A percentile compares a stretch with the other conserved stretches of the same genome.
Conservation (phyloP, 2,329 filamentous ascomycete species). For the Trichoderma asperellum region DNA sequence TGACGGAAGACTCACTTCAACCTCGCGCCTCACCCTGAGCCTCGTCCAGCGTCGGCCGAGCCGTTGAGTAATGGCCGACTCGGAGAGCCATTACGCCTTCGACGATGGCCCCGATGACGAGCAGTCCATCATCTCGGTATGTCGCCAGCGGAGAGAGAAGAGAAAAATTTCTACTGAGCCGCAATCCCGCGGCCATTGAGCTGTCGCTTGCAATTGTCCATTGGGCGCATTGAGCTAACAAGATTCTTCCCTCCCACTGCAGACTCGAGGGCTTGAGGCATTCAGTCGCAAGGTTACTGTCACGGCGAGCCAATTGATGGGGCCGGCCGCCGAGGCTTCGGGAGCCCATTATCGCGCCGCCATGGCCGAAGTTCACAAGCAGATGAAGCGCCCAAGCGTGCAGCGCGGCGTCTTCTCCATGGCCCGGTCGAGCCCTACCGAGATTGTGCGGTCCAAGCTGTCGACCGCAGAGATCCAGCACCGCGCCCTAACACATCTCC, state of each 20-base stretch:
- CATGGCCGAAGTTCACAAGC: constrained; percentile 85
- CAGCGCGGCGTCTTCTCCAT: constrained; percentile 92
- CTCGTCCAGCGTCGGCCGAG: constrained; percentile 22
- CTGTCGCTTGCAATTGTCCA: constrained; percentile 39
- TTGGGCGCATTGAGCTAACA: constrained; percentile 21
- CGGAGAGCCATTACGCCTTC: constrained; percentile 52
- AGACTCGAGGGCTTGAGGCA: constrained; percentile 88
- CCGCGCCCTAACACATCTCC: constrained; percentile 82
- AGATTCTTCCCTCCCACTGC: constrained; percentile 13
- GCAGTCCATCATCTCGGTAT: constrained; percentile 51
- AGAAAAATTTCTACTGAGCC: constrained; percentile 3
- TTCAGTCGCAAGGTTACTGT: constrained; percentile 95
- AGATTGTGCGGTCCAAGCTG: constrained; percentile 88
- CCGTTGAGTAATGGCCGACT: constrained; percentile 46
- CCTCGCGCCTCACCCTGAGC: constrained; percentile 20
- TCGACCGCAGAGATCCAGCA: constrained; percentile 93
- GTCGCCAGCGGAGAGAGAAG: constrained; percentile 22
- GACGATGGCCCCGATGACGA: constrained; percentile 54
- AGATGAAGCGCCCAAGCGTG: constrained; percentile 79
- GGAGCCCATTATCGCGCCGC: constrained; percentile 79
- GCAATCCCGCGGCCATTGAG: constrained; percentile 24
- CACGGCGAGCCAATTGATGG: constrained; percentile 89
- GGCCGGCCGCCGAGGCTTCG: constrained; percentile 58
- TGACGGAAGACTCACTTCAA: constrained; percentile 1
- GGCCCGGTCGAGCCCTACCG: constrained; percentile 87